Evolutionary conservation across 2,329 filamentous ascomycete genomes (phyloP).

Genomic region (Paracoccidioides lutzii): DNA sequence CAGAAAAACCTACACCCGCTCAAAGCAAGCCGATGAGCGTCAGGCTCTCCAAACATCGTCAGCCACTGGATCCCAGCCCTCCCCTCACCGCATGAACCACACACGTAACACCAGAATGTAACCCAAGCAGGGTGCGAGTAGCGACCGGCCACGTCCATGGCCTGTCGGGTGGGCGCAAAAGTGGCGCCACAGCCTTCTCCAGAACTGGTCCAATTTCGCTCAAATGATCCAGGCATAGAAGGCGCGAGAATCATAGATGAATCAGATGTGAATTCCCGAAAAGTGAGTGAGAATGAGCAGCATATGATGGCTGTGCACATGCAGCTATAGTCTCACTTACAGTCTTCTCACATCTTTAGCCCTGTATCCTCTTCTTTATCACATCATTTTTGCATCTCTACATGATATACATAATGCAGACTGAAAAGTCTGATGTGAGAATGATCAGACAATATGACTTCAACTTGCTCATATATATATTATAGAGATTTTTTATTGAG

Average conservation of each 20-base stretch:
- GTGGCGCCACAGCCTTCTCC: not conserved
- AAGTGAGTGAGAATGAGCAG: too few relatives aligned
- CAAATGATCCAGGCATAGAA: not conserved
- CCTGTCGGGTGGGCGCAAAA: not conserved
- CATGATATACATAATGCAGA: not conserved
- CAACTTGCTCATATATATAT: too few relatives aligned
- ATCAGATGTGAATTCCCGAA: not conserved
- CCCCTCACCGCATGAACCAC: too few relatives aligned
- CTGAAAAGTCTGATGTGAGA: not conserved
- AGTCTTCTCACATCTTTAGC: not conserved
- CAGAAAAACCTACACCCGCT: too few relatives aligned
- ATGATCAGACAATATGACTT: too few relatives aligned
- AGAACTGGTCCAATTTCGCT: not conserved
- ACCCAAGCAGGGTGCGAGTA: not conserved
- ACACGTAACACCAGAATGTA: not conserved
- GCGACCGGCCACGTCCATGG: not conserved
- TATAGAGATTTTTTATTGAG: not conserved
- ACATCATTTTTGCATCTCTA: not conserved
- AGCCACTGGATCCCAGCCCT: too few relatives aligned
- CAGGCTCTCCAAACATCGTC: not conserved
- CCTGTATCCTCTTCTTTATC: not conserved
- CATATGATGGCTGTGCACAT: not conserved
- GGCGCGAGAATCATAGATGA: not conserved
- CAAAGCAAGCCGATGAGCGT: too few relatives aligned
- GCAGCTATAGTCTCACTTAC: not conserved